These are phyloP conservation scores for Heracleum sosnowskyi DNA, from an alignment of 129 eudicot genomes.

Conservation along the genomic window DNA sequence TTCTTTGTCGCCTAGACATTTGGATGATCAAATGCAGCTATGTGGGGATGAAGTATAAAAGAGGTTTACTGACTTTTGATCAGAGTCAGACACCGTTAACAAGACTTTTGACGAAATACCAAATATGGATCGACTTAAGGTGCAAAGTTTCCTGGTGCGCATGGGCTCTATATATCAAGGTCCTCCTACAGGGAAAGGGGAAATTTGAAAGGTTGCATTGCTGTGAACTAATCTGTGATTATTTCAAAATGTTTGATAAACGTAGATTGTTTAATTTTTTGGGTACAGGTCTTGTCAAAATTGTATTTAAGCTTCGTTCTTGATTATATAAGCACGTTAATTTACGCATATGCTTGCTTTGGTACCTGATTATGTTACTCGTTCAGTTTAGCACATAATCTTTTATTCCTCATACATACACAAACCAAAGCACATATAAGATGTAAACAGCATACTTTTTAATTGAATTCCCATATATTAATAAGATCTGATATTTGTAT, in stretches of 20 bases:
- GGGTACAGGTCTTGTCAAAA: too few relatives aligned
- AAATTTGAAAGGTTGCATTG: conserved; percentile 28
- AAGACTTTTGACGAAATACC: conserved; percentile 15
- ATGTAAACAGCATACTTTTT: background rate
- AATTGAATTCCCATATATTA: background rate
- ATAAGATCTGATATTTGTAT: background rate
- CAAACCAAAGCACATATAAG: background rate
- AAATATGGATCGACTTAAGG: conserved; percentile 12
- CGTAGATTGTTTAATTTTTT: background rate
- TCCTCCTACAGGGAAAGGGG: conserved; percentile 27
- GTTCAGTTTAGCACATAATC: background rate
- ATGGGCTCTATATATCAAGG: conserved; percentile 31
- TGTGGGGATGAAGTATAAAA: background rate
- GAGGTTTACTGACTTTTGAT: conserved; percentile 25
- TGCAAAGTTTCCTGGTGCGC: conserved; percentile 28
- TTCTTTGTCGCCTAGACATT: too few relatives aligned
- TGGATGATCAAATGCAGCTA: too few relatives aligned
- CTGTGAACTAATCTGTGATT: conserved; percentile 10
- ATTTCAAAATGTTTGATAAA: background rate
- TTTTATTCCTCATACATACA: background rate
- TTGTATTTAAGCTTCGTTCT: too few relatives aligned
- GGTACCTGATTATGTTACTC: too few relatives aligned
- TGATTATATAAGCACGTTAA: too few relatives aligned
- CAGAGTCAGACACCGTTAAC: conserved; percentile 10
- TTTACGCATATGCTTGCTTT: too few relatives aligned